Conservation (phyloP, 2,329 filamentous ascomycete species). For the Boeremia lycopersici region DNA sequence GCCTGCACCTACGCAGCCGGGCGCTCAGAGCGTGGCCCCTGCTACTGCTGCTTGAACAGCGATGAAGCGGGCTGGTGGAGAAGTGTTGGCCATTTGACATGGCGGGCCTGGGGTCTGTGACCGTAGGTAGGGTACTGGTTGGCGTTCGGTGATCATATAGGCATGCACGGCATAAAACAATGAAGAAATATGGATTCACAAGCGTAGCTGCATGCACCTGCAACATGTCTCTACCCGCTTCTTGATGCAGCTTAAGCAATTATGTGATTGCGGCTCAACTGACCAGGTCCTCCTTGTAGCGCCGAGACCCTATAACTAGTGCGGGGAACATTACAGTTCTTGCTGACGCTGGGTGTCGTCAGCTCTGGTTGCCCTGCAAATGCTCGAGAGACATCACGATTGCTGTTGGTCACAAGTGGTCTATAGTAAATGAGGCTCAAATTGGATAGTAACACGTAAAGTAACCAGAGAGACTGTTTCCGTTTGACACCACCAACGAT, state of each 20-base stretch:
- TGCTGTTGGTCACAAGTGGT: neutral
- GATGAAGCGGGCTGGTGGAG: neutral
- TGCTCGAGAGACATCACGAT: neutral
- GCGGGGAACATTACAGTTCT: conserved; percentile 2
- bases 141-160: conserved; percentile 9
- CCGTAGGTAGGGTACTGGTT: conserved; percentile 1
- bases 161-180: conserved; percentile 16
- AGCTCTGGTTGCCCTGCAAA: neutral
- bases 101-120: conserved; percentile 7
- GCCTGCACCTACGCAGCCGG: conserved; percentile 53
- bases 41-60: conserved; percentile 15
- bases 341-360: neutral
- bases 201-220: neutral
- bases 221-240: neutral
- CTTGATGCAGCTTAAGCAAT: neutral
- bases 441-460: conserved; percentile 47
- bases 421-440: conserved; percentile 45
- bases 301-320: conserved; percentile 4
- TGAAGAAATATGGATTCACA: conserved; percentile 12
- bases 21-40: conserved; percentile 22
- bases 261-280: conserved; percentile 5
- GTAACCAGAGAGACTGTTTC: conserved; percentile 45
- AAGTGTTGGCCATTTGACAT: conserved; percentile 16
- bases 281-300: conserved; percentile 6
- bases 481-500: conserved; percentile 39